These are phyloP conservation scores for Venturia pyrina DNA, from an alignment of 2,329 filamentous ascomycete genomes.

Conservation along the genomic window DNA sequence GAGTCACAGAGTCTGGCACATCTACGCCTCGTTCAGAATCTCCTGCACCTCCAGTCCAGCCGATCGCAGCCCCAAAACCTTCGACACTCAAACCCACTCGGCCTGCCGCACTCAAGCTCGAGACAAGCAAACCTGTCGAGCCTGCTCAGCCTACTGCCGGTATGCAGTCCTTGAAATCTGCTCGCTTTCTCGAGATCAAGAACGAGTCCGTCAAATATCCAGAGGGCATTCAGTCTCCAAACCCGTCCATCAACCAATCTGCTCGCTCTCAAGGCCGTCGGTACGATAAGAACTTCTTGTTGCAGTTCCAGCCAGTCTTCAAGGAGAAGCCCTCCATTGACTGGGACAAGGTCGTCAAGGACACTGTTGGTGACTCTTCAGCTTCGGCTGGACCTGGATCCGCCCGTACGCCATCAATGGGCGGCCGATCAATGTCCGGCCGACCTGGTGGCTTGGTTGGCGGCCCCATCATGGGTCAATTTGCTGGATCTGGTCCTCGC, in stretches of 20 bases:
- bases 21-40: slow-evolving; percentile 34
- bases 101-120: slow-evolving; percentile 78
- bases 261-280: slow-evolving; percentile 80
- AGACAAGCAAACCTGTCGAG: slow-evolving; percentile 78
- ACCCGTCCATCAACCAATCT: slow-evolving; percentile 78
- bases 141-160: slow-evolving; percentile 88
- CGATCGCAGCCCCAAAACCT: slow-evolving; percentile 17
- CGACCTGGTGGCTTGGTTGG: slow-evolving; percentile 16
- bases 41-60: slow-evolving; percentile 42
- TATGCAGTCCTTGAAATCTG: slow-evolving; percentile 84
- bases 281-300: slow-evolving; percentile 88
- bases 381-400: slow-evolving; percentile 54
- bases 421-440: slow-evolving; percentile 39
- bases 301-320: slow-evolving; percentile 94
- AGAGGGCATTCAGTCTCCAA: slow-evolving; percentile 73
- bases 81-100: slow-evolving; percentile 17
- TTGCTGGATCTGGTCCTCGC: slow-evolving; percentile 43
- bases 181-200: slow-evolving; percentile 74
- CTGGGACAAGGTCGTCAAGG: slow-evolving; percentile 82
- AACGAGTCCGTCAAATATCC: slow-evolving; percentile 69
- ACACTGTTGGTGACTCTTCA: slow-evolving; percentile 67
- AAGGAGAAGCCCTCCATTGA: slow-evolving; percentile 92
- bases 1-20: slow-evolving; percentile 19
- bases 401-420: slow-evolving; percentile 44
- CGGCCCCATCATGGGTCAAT: slow-evolving; percentile 64